A percentile compares a stretch with the other conserved stretches of the same genome.
These are phyloP conservation scores for Hortiboletus rubellus DNA, from an alignment of 1,284 basidiomycete species.

Conservation along the genomic window DNA sequence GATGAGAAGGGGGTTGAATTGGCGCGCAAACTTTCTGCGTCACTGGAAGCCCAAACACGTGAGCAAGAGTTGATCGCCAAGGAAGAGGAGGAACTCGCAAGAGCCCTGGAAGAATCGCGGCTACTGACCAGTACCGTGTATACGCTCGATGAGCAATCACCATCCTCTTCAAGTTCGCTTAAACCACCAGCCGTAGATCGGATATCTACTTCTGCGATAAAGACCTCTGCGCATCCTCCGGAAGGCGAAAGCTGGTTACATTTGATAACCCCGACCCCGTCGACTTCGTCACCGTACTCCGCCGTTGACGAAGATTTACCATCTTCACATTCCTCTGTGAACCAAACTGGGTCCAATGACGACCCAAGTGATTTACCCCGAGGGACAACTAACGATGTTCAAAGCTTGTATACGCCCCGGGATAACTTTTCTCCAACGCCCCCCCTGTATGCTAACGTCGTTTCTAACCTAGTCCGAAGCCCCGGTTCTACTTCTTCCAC, in stretches of 20 bases:
- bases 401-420: neutral
- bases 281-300: conserved; percentile 22
- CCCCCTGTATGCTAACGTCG: conserved; percentile 28
- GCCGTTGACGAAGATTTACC: conserved; percentile 12
- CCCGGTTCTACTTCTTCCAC: conserved; percentile 13
- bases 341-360: conserved; percentile 5
- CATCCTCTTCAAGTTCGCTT: conserved; percentile 7
- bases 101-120: conserved; percentile 62
- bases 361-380: conserved; percentile 6
- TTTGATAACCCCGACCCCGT: conserved; percentile 32
- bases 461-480: conserved; percentile 23
- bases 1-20: conserved; percentile 38
- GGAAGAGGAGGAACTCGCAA: conserved; percentile 67
- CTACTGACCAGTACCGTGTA: conserved; percentile 25
- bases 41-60: conserved; percentile 42
- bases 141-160: conserved; percentile 17
- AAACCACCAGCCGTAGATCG: conserved; percentile 18
- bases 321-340: neutral
- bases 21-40: conserved; percentile 55
- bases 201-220: conserved; percentile 15
- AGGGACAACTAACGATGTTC: conserved; percentile 7
- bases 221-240: conserved; percentile 14
- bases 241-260: conserved; percentile 39
- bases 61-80: conserved; percentile 36
- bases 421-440: conserved; percentile 19